These are phyloP conservation scores for Emmonsia crescens DNA, from an alignment of 2,329 filamentous ascomycete species.

Conservation along the genomic window DNA sequence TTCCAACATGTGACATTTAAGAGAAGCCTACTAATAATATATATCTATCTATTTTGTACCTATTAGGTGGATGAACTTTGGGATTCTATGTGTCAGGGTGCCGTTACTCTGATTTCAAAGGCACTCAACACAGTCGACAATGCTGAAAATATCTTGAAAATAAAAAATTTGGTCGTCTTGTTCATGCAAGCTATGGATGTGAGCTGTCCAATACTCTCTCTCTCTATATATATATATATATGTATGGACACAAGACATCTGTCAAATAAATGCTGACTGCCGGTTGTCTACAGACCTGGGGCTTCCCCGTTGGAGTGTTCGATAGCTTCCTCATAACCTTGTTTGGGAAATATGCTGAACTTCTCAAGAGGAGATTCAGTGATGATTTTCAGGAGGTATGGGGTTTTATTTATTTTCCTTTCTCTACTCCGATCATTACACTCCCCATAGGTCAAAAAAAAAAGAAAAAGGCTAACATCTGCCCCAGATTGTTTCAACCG, in stretches of 20 bases:
- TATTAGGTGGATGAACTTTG: slow-evolving; percentile 98
- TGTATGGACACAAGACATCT: no score
- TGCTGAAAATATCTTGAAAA: slow-evolving; percentile 81
- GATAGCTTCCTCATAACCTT: slow-evolving; percentile 78
- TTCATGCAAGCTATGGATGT: slow-evolving; percentile 99
- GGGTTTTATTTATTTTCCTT: neutral
- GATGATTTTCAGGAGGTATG: slow-evolving; percentile 84
- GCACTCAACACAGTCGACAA: slow-evolving; percentile 71
- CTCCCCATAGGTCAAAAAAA: neutral
- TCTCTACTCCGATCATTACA: neutral
- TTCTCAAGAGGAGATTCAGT: slow-evolving; percentile 83
- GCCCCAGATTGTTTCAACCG: slow-evolving; percentile 59
- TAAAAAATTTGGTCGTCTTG: slow-evolving; percentile 82
- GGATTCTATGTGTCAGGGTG: slow-evolving; percentile 92
- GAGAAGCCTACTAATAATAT: slow-evolving; percentile 8
- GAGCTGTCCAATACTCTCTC: slow-evolving; percentile 20
- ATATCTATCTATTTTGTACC: slow-evolving; percentile 4
- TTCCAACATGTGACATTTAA: neutral
- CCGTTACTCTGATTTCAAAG: slow-evolving; percentile 70
- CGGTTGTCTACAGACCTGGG: slow-evolving; percentile 57
- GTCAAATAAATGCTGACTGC: slow-evolving; percentile 1
- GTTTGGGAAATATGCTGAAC: slow-evolving; percentile 86
- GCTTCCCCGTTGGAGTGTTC: slow-evolving; percentile 69
- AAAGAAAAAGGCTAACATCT: neutral
- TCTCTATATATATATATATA: slow-evolving; percentile 3